A percentile compares a stretch with the other conserved stretches of the same genome.
phyloP scores from a whole-genome alignment of 2,329 filamentous ascomycete genomes.

The Talaromyces amestolkiae region DNA sequence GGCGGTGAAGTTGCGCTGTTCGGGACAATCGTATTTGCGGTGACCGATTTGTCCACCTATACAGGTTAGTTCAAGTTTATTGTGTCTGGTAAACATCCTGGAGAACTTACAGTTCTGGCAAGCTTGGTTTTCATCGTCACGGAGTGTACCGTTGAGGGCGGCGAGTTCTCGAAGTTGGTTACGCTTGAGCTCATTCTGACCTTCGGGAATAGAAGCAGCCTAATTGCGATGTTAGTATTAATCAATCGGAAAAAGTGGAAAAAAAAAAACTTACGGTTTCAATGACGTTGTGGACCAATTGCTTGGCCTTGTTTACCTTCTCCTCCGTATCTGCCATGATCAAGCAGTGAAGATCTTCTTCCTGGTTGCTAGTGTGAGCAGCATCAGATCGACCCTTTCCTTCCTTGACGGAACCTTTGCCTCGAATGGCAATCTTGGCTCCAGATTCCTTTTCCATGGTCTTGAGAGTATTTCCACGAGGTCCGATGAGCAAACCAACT shows the following conservation, averaged over 20 bases:
- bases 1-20: conserved; percentile 97
- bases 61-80: conserved; percentile 23
- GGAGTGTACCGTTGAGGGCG: conserved; percentile 95
- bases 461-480: conserved; percentile 98
- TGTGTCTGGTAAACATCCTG: not conserved
- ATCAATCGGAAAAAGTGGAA: not conserved
- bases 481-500: conserved; percentile 99
- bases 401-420: conserved; percentile 99
- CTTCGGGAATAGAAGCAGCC: conserved; percentile 97
- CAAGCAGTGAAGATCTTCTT: conserved; percentile 96
- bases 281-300: conserved; percentile 96
- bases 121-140: conserved; percentile 98
- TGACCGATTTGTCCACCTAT: conserved; percentile 90
- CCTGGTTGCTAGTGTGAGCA: conserved; percentile 98
- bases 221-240: conserved; percentile 41
- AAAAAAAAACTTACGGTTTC: conserved; percentile 71
- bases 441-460: conserved; percentile 98
- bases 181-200: conserved; percentile 97
- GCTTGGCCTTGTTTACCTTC: conserved; percentile 99
- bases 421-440: conserved; percentile 98
- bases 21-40: conserved; percentile 96
- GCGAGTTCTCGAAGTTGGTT: conserved; percentile 98
- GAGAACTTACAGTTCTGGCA: conserved; percentile 80
- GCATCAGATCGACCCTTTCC: conserved; percentile 98
- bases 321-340: conserved; percentile 99